phyloP scores from a whole-genome alignment of 148 eudicot species.

The Rheum nobile region DNA sequence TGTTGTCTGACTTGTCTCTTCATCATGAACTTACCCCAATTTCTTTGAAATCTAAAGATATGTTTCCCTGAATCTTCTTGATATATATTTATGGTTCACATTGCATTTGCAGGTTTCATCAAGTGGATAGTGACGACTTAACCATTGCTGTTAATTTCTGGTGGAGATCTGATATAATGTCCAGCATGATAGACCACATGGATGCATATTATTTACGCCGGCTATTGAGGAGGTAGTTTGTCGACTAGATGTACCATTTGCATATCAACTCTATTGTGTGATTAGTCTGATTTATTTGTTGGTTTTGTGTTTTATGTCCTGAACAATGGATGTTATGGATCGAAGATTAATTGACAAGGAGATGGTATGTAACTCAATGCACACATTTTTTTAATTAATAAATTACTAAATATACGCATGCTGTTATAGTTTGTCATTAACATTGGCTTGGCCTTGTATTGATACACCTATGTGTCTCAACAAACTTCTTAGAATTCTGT shows the following conservation, averaged over 20 bases:
- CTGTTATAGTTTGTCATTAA: neutral
- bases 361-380: conserved; percentile 50
- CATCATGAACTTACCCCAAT: neutral
- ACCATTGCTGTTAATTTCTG: conserved; percentile 90
- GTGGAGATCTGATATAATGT: conserved; percentile 71
- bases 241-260: conserved; percentile 2
- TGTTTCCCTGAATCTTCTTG: neutral
- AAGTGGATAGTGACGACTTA: conserved; percentile 82
- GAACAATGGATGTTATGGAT: conserved; percentile 12
- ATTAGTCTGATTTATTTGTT: conserved; percentile 8
- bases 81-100: conserved; percentile 6
- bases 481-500: neutral
- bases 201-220: conserved; percentile 84
- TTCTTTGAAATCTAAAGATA: neutral
- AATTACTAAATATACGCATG: neutral
- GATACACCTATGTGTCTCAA: neutral
- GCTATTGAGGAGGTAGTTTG: conserved; percentile 61
- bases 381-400: neutral
- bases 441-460: neutral
- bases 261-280: neutral
- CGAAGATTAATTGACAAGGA: conserved; percentile 78
- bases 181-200: conserved; percentile 80
- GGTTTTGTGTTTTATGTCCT: conserved; percentile 16
- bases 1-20: neutral
- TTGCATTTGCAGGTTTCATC: conserved; percentile 61